Base-by-base conservation (phyloP, 495 filamentous ascomycete species). In the Hypoxylon trugodes region DNA sequence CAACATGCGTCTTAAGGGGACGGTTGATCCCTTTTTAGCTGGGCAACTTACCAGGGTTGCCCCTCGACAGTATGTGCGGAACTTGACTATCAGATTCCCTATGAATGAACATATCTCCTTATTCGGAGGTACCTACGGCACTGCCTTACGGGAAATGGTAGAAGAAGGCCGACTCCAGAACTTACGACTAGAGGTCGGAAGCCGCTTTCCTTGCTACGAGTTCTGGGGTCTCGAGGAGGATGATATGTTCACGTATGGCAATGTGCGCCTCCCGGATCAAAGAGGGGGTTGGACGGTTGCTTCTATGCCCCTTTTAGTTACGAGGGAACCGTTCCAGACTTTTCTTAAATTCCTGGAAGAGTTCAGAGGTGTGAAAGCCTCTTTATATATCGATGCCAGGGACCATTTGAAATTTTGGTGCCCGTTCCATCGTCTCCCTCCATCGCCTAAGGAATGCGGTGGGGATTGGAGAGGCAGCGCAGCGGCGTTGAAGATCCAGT, bases 191-290 rank as follows among this genome's bases (percentile, higher is more conserved):
- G 68, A 68, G 30, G 59, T 70, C 19, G 57, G 51, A 6, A 60
- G 53, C 38, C 37, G 26, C 6, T 67, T 64, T 33, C 64, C 68
- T 15, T 28, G 26, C 18, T n/a, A 28, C 13, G 64, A 65, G 43
- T 68, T 70, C 41, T 68, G 59, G 59, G 57, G 64, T 1, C 35
- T 9, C 40, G 49, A 45, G 3, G 49, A 45, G 3, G 68, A 68
- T 7, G 58, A 61, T n/a, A 22, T 26, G 18, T 65, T 41, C 13
- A 21, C 5, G 7, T 58, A 32, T 15, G 45, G 55, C 8, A 21
- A 62, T n/a, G 21, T 67, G 16, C 51, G 38, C 8, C 2, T 62
- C 22, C 10, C 18, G 6, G 33, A 16, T 15, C 41, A 7, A 10
- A 49, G 53, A 8, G 52, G 52, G 12, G 45, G 54, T 13, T 35